Evolutionary conservation across 1,139 yeast genomes (phyloP), one percentile per base, ranked within the genome.

Genomic region (Taphrina pruni): DNA sequence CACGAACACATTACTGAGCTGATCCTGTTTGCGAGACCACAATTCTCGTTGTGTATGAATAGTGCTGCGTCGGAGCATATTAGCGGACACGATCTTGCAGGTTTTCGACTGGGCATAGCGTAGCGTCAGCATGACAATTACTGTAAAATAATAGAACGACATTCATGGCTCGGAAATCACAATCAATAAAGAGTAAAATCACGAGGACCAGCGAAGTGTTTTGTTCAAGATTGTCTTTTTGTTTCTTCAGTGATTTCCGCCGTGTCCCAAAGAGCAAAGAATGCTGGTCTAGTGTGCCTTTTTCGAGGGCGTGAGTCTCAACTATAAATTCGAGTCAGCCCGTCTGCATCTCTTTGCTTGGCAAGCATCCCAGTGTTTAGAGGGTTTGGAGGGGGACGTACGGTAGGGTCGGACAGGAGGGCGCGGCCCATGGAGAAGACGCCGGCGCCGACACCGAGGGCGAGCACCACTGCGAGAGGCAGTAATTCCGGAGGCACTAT

Each of bases 391-490:
- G 14, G 43, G 43, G 11, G 4, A 32, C 60, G 48, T 54, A 64
- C 67, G 12, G 67, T 64, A 9, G 67, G 67, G 21, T 64, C 67
- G 38, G 67, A 50, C 17, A 64, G 41, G 46, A 64, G 56, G 6
- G 67, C 67, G 32, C 67, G 67, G 56, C 67, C 67, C 67, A 64
- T 64, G 55, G 61, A 55, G 41, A 64, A 64, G 56, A 64, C 46
- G 55, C 60, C 67, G 46, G 67, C 67, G 36, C 67, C 67, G 50
- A 64, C 67, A 55, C 67, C 67, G 26, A 64, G 67, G 12, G 67
- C 67, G 38, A 64, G 67, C 14, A 64, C 67, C n/a, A 58, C 67
- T 32, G 67, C 67, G 54, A 64, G 61, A 12, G 67, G 67, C 38
- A 64, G 41, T 38, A 64, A 35, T 48, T 64, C 67, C 7, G 67